Evolutionary conservation across 805 yeast species (phyloP).

Genomic region (Priceomyces haplophilus): DNA sequence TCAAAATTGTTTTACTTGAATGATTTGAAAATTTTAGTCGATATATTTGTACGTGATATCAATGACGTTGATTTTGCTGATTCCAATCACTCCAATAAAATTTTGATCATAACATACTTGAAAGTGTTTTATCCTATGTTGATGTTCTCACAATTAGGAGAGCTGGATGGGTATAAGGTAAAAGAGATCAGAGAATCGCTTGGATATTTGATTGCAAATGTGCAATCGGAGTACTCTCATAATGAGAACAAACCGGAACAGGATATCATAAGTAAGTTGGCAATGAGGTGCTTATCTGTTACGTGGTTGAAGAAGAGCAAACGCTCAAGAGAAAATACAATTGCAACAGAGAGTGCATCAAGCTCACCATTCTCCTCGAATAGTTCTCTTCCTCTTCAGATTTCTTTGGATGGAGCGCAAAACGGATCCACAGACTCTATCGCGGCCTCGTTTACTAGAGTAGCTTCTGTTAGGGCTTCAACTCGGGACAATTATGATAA

Average conservation of each 20-base stretch:
- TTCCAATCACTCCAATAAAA: slow-evolving; percentile 57
- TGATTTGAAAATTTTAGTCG: slow-evolving; percentile 79
- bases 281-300: slow-evolving; percentile 31
- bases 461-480: slow-evolving; percentile 36
- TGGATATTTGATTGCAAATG: slow-evolving; percentile 39
- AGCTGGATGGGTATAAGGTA: slow-evolving; percentile 54
- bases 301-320: slow-evolving; percentile 28
- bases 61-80: slow-evolving; percentile 62
- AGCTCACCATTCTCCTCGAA: background rate
- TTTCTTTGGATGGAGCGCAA: background rate
- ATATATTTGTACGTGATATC: slow-evolving; percentile 77
- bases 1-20: slow-evolving; percentile 73
- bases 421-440: slow-evolving; percentile 19
- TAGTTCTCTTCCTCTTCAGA: background rate
- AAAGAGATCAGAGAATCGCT: slow-evolving; percentile 52
- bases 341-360: background rate
- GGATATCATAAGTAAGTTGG: slow-evolving; percentile 27
- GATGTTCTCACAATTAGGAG: slow-evolving; percentile 56
- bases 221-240: slow-evolving; percentile 10
- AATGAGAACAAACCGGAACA: slow-evolving; percentile 8
- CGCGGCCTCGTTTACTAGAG: slow-evolving; percentile 24
- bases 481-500: slow-evolving; percentile 34
- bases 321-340: background rate
- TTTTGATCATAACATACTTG: slow-evolving; percentile 47
- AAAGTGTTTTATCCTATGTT: slow-evolving; percentile 73